A percentile compares a stretch with the other conserved stretches of the same genome.
phyloP scores from a whole-genome alignment of 228 moss, liverwort and hornwort genomes.

The Sphagnum magellanicum region DNA sequence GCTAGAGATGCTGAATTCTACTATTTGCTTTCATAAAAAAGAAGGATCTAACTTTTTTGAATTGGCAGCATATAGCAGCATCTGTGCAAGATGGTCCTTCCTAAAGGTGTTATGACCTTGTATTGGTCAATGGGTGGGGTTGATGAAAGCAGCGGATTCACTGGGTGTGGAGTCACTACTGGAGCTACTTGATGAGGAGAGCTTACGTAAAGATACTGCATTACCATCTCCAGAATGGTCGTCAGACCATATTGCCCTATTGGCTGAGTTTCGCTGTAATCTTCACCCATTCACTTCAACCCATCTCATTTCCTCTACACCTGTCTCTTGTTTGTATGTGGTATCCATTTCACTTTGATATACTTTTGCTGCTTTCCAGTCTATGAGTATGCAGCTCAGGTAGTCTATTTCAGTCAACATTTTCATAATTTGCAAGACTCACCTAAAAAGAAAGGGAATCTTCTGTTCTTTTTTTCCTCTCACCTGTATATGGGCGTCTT shows the following conservation, averaged over 20 bases:
- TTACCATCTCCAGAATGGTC: constrained; percentile 99
- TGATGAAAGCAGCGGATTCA: constrained; percentile 65
- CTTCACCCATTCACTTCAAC: constrained; percentile 17
- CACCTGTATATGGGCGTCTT: too few relatives aligned
- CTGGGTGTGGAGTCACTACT: constrained; percentile 86
- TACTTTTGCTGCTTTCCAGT: background rate
- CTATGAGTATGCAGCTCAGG: too few relatives aligned
- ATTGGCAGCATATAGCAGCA: too few relatives aligned
- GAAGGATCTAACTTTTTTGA: too few relatives aligned
- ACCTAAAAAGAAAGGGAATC: too few relatives aligned
- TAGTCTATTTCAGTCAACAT: background rate
- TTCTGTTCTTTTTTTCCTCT: too few relatives aligned
- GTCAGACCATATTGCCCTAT: constrained; percentile 95
- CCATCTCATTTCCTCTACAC: too few relatives aligned
- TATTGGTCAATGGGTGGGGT: background rate
- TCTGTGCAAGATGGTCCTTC: too few relatives aligned
- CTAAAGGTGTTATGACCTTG: too few relatives aligned
- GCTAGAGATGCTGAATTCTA: too few relatives aligned
- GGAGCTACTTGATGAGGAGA: constrained; percentile 97
- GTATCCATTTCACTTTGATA: background rate
- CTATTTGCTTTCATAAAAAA: too few relatives aligned
- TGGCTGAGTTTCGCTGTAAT: constrained; percentile 97
- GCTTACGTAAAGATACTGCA: constrained; percentile 93
- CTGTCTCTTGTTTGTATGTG: constrained; percentile 2
- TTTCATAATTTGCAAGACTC: background rate